Evolutionary conservation across 257 asterid genomes (phyloP), one percentile per base, ranked within the genome.

Genomic region (Plantago ovata): DNA sequence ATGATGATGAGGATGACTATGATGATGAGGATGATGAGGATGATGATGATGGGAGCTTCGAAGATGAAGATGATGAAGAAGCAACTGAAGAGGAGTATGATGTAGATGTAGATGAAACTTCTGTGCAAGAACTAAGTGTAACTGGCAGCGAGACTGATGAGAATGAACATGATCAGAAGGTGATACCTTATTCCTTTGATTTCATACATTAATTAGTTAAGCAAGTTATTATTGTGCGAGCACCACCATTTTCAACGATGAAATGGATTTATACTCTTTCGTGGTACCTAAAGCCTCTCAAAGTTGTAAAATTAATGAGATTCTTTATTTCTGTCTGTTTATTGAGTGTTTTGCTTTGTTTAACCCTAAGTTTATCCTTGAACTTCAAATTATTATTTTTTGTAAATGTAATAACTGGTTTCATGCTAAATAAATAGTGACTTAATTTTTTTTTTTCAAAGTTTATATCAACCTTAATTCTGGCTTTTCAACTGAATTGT

Each of bases 1-100:
- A 90, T 67, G 95, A 84, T 62, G 92, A 82, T 62, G 84, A 84
- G 39, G 73, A 81, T 43, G 72, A 67, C 10, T 54, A 62, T 48
- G 69, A 36, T 76, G 91, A 77, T 19, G 85, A 81, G 8, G 88
- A 72, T 43, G 75, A 62, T 28, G 83, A 69, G 23, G 76, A 78
- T 69, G 75, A 76, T 28, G 69, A 65, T 16, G 66, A 76, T 16
- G 89, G 86, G 60, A 84, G 70, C 60, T 73, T 84, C 65, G 86
- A 50, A 7, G 56, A 69, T 21, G 76, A 64, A n/a, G 80, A 74
- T 32, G 56, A 50, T 0, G 50, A 15, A 21, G 53, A 48, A 19
- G 53, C 32, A 48, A 48, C 32, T 24, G 84, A 69, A 32, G 79
- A 78, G 66, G 75, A 76, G 51, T 64, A 60, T 14, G 66, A 76